These are phyloP conservation scores for Calonectria pseudoturangicola DNA, from an alignment of 2,329 filamentous ascomycete species.

Conservation along the genomic window DNA sequence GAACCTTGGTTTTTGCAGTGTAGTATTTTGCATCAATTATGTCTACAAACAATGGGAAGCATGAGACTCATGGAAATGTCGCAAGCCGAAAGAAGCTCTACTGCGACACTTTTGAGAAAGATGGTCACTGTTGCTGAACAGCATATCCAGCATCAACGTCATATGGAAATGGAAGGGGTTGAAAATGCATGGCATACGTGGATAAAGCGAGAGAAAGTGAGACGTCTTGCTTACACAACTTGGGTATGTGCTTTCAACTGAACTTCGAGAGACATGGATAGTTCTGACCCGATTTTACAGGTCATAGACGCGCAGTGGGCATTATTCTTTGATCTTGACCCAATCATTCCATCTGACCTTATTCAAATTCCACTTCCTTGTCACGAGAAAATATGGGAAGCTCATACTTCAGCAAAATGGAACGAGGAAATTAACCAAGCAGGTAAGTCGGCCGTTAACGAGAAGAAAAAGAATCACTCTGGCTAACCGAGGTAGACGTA, in stretches of 20 bases:
- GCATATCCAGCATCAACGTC: background rate
- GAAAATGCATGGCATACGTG: conserved; percentile 3
- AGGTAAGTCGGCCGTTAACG: background rate
- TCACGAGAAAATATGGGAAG: conserved; percentile 5
- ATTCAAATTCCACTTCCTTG: conserved; percentile 9
- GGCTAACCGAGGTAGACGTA: background rate
- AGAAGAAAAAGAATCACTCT: too few species aligned
- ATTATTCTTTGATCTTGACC: conserved; percentile 5
- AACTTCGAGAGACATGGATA: accelerated
- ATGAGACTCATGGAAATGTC: conserved; percentile 16
- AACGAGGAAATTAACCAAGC: background rate
- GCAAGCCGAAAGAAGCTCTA: background rate
- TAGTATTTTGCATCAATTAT: background rate
- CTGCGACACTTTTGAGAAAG: conserved; percentile 11
- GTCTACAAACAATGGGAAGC: conserved; percentile 1
- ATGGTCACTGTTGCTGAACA: conserved; percentile 9
- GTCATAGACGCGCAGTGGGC: conserved; percentile 2
- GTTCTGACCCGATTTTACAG: background rate
- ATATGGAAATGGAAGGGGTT: background rate
- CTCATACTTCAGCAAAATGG: background rate
- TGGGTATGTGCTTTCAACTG: background rate
- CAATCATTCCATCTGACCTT: background rate
- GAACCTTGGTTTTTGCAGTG: conserved; percentile 7
- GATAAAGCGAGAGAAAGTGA: conserved; percentile 6
- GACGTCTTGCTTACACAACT: conserved; percentile 6